Evolutionary conservation across 371 early-diverging fungal species (phyloP).

Genomic region (Mucor circinelloides): DNA sequence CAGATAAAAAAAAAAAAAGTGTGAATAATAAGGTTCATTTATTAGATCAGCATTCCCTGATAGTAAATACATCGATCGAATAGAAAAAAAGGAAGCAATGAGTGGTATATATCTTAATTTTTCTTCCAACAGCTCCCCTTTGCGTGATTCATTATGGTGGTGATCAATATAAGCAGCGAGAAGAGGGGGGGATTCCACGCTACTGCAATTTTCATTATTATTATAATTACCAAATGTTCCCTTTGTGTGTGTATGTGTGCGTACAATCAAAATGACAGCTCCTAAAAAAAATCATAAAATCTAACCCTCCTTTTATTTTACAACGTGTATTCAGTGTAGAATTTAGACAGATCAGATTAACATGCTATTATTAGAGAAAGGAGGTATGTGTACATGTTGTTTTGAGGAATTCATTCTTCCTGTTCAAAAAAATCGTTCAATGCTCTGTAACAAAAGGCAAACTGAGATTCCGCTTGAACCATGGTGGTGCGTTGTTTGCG

Average conservation of each 20-base stretch:
- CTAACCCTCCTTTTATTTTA: neutral
- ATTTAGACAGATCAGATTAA: neutral
- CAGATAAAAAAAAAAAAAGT: neutral
- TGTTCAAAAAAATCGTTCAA: conserved; percentile 37
- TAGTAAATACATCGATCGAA: conserved; percentile 17
- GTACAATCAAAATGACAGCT: neutral
- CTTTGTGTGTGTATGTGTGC: neutral
- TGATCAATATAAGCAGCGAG: neutral
- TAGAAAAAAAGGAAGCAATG: conserved; percentile 4
- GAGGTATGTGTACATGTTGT: neutral
- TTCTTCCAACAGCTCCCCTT: neutral
- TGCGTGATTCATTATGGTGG: neutral
- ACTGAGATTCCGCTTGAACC: conserved; percentile 89
- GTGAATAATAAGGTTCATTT: neutral
- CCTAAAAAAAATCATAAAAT: neutral
- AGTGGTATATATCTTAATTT: neutral
- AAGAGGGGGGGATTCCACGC: neutral
- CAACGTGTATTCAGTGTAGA: neutral
- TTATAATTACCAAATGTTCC: neutral
- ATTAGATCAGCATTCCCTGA: conserved; percentile 15
- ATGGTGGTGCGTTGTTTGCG: conserved; percentile 82
- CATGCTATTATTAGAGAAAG: neutral
- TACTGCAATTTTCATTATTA: neutral
- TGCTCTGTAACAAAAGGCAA: conserved; percentile 83
- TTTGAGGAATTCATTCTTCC: conserved; percentile 1